Percentiles rank a stretch among this genome's conserved stretches.
Evolutionary conservation across 768 basidiomycete species (phyloP).

Genomic region (Termitomyces sp.): DNA sequence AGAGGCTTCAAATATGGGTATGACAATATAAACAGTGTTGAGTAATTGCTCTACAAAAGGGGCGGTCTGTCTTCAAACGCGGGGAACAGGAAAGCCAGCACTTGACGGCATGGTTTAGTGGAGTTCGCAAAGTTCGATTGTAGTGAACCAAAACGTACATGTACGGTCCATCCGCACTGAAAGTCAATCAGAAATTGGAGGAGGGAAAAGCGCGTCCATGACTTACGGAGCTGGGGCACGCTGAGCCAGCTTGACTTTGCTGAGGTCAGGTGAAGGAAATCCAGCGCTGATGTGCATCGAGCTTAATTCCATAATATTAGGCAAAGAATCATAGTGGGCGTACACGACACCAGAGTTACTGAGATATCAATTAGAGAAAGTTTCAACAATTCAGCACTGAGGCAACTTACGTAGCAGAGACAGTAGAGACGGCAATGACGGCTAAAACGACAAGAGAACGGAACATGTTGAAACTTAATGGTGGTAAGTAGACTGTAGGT

Average conservation of each 20-base stretch:
- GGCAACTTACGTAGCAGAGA: constrained; percentile 12
- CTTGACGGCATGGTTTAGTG: not conserved
- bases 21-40: not conserved
- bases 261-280: constrained; percentile 10
- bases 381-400: not conserved
- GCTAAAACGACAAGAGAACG: constrained; percentile 10
- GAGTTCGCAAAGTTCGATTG: not conserved
- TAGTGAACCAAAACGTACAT: not conserved
- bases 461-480: constrained; percentile 5
- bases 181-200: not conserved
- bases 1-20: not conserved
- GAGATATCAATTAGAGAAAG: not conserved
- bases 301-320: not conserved
- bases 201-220: not conserved
- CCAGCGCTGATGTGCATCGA: constrained; percentile 7
- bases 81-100: constrained; percentile 10
- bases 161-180: constrained; percentile 1
- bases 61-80: not conserved
- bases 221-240: constrained; percentile 14
- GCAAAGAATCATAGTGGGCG: not conserved
- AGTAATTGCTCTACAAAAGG: not conserved
- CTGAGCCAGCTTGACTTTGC: constrained; percentile 6
- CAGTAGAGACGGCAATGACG: constrained; percentile 7
- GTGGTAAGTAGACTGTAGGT: no score
- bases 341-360: constrained; percentile 8